Evolutionary conservation across 495 filamentous ascomycete species (phyloP).

Genomic region (Thermothielavioides terrestris): DNA sequence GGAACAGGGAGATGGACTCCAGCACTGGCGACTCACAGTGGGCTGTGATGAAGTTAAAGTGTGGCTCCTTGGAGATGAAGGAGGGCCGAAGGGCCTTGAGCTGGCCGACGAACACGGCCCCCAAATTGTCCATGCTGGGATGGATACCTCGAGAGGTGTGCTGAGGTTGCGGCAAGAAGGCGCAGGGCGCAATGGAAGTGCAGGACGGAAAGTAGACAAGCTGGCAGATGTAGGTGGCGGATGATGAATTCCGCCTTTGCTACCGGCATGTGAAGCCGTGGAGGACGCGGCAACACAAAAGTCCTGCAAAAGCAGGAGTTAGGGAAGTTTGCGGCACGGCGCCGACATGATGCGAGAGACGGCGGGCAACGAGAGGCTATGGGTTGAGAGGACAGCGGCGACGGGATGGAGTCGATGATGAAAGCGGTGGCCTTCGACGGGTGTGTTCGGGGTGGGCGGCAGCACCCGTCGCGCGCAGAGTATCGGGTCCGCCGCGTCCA

Average conservation of each 20-base stretch:
- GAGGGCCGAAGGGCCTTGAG: constrained; percentile 41
- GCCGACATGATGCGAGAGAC: constrained; percentile 1
- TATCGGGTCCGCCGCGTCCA: too few relatives aligned
- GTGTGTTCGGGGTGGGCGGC: too few relatives aligned
- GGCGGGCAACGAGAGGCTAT: too few relatives aligned
- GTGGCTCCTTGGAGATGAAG: constrained; percentile 46
- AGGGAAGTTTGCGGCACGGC: constrained; percentile 1
- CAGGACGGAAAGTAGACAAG: not conserved
- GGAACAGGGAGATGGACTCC: too few relatives aligned
- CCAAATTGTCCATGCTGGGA: constrained; percentile 20
- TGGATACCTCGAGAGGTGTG: not conserved
- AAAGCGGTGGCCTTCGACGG: too few relatives aligned
- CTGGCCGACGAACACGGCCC: constrained; percentile 26
- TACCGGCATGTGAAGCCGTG: not conserved
- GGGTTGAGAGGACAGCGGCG: not conserved
- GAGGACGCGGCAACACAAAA: too few relatives aligned
- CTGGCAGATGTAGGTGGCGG: not conserved
- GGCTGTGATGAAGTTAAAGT: constrained; percentile 75
- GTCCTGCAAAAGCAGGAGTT: constrained; percentile 4
- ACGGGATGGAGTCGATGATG: not conserved
- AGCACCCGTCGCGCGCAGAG: too few relatives aligned
- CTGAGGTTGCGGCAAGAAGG: not conserved
- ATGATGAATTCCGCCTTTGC: not conserved
- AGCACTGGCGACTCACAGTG: constrained; percentile 80
- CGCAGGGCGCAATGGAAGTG: not conserved